A percentile compares a stretch with the other conserved stretches of the same genome.
Evolutionary conservation across 2,329 filamentous ascomycete genomes (phyloP).

Genomic region (Sarocladium strictum): DNA sequence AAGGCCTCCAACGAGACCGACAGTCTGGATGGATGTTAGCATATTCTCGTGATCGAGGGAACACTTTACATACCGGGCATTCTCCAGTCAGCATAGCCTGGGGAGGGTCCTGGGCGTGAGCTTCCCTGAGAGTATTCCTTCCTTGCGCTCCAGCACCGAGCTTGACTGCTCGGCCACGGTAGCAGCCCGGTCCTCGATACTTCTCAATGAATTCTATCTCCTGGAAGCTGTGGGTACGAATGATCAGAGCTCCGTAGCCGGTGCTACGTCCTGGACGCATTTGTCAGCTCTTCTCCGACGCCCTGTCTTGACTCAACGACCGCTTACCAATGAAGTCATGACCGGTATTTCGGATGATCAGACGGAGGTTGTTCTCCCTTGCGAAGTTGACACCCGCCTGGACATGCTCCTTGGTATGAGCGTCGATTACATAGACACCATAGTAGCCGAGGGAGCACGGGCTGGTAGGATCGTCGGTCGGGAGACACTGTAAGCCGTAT

Average conservation of each 20-base stretch:
- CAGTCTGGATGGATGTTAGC: slow-evolving; percentile 47
- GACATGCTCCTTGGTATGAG: slow-evolving; percentile 15
- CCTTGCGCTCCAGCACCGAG: slow-evolving; percentile 49
- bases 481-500: background rate
- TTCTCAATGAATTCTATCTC: slow-evolving; percentile 34
- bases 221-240: slow-evolving; percentile 35
- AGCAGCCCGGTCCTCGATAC: slow-evolving; percentile 21
- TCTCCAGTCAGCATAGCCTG: slow-evolving; percentile 6
- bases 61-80: slow-evolving; percentile 23
- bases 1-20: slow-evolving; percentile 55
- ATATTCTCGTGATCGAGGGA: slow-evolving; percentile 38
- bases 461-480: slow-evolving; percentile 25
- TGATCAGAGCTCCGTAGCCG: slow-evolving; percentile 29
- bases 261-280: slow-evolving; percentile 24
- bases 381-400: slow-evolving; percentile 27
- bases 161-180: slow-evolving; percentile 42
- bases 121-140: slow-evolving; percentile 37
- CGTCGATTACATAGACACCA: slow-evolving; percentile 24
- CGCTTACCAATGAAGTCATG: slow-evolving; percentile 19
- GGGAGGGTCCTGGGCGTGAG: slow-evolving; percentile 30
- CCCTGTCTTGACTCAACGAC: background rate
- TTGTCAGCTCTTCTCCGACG: background rate
- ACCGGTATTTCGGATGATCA: slow-evolving; percentile 30
- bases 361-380: slow-evolving; percentile 34
- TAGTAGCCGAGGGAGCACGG: slow-evolving; percentile 34